phyloP scores from a whole-genome alignment of 108 stramenopile species.

The Nitzschia putrida region DNA sequence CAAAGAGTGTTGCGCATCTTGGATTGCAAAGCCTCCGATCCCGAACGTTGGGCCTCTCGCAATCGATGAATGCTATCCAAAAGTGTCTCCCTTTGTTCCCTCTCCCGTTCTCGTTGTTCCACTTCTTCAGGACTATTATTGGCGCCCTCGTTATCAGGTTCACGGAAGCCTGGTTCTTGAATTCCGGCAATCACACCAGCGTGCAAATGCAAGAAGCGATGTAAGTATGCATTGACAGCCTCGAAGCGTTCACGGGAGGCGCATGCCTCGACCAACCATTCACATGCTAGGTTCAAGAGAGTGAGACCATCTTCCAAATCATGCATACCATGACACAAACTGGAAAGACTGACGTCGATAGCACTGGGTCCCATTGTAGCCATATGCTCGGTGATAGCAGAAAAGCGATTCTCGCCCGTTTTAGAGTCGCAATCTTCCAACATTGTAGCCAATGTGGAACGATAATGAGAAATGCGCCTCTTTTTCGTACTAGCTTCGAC shows the following conservation, averaged over 20 bases:
- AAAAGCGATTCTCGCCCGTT: slow-evolving; percentile 29
- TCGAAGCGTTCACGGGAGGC: slow-evolving; percentile 78
- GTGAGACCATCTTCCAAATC: slow-evolving; percentile 84
- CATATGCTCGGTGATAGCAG: slow-evolving; percentile 68
- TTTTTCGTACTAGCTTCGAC: slow-evolving; percentile 37
- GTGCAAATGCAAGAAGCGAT: slow-evolving; percentile 83
- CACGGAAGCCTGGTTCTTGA: slow-evolving; percentile 31
- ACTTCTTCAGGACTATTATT: slow-evolving; percentile 16
- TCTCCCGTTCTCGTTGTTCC: slow-evolving; percentile 23
- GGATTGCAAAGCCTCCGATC: slow-evolving; percentile 55
- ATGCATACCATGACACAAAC: slow-evolving; percentile 81
- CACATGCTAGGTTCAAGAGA: slow-evolving; percentile 60
- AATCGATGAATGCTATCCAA: slow-evolving; percentile 49
- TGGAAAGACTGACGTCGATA: slow-evolving; percentile 90
- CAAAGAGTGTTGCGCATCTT: slow-evolving; percentile 84
- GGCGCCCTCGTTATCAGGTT: slow-evolving; percentile 1
- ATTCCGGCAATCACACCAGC: slow-evolving; percentile 63
- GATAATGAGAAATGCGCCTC: slow-evolving; percentile 54
- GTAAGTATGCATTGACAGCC: slow-evolving; percentile 85
- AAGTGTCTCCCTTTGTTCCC: slow-evolving; percentile 48
- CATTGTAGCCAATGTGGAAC: slow-evolving; percentile 72
- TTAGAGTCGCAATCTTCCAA: slow-evolving; percentile 49
- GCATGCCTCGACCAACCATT: slow-evolving; percentile 77
- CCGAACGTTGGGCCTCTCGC: slow-evolving; percentile 43
- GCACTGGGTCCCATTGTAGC: slow-evolving; percentile 81